These are phyloP conservation scores for Tetrahymena elliotti DNA, from an alignment of 73 alveolate species.

Conservation along the genomic window DNA sequence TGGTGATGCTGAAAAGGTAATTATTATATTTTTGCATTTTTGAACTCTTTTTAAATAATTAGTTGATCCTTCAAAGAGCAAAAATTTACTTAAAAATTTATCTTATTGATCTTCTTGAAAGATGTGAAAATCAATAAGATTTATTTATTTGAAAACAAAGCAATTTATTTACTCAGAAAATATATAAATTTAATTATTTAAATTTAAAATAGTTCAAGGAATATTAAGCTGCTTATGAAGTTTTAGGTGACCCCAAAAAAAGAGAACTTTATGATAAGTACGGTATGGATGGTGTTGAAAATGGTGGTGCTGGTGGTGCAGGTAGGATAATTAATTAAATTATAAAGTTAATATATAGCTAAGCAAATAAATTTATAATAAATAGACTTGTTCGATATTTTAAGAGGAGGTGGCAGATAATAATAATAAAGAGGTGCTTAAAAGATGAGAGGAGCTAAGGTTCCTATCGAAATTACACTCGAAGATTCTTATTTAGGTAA, in stretches of 20 bases:
- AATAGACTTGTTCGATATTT: constrained; percentile 48
- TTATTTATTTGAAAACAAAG: background rate
- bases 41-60: background rate
- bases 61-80: background rate
- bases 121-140: background rate
- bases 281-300: constrained; percentile 95
- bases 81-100: no score
- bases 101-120: background rate
- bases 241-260: constrained; percentile 82
- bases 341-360: background rate
- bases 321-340: constrained; percentile 69
- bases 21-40: background rate
- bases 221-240: constrained; percentile 82
- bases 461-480: constrained; percentile 65
- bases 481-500: constrained; percentile 88
- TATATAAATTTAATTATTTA: background rate
- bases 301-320: constrained; percentile 83
- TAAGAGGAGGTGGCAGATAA: constrained; percentile 69
- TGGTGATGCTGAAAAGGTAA: constrained; percentile 79
- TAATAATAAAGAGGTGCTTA: constrained; percentile 52
- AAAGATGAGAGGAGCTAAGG: constrained; percentile 68
- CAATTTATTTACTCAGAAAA: background rate
- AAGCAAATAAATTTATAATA: background rate
- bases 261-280: constrained; percentile 92
- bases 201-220: constrained; percentile 65